Base-by-base conservation (phyloP, 2,329 filamentous ascomycete species). In the Xylaria sp. region DNA sequence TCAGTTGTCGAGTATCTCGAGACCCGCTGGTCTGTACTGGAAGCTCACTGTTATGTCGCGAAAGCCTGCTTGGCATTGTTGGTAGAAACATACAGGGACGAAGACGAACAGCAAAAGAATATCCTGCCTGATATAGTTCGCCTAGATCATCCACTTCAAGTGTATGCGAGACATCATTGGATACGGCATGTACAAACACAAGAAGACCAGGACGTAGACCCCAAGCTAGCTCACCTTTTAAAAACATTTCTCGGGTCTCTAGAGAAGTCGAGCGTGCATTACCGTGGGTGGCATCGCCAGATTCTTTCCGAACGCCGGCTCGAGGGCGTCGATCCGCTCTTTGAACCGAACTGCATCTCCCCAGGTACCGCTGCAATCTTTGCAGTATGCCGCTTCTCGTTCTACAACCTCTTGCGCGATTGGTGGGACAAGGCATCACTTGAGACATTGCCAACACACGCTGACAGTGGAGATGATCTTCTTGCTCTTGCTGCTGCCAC, bases 1-100 rank as follows among this genome's bases (percentile, higher is more conserved):
- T 64, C 61, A 3, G 61, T 64, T 17, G 43, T 57, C 15, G 61
- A 64, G 49, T 64, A 64, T 47, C 45, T 64, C 17, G 61, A 64
- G 61, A 51, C 17, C 4, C 61, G 37, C 42, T 63, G 47, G 45
- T 19, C 17, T 35, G 2, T 31, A 35, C 21, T 33, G 28, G 28
- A 57, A 25, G 50, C 60, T 9, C 57, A 64, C 51, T 66, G 63
- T 47, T 45, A 33, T 37, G 61, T 57, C 15, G 57, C 61, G 19
- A 61, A 60, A 28, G 57, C 57, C 6, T 46, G 46, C 33, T 42
- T 61, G 15, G 25, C 37, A 21, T 33, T 57, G n/a, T 28, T 64
- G 31, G 51, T 17, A 37, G 57, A 55, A 19, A 35, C 12, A 28
- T 43, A 47, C n/a, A 19, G 47, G 2, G 14, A 17, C 23, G 4